Base-by-base conservation (phyloP, 768 basidiomycete species). In the Lepiota brunneoincarnata region DNA sequence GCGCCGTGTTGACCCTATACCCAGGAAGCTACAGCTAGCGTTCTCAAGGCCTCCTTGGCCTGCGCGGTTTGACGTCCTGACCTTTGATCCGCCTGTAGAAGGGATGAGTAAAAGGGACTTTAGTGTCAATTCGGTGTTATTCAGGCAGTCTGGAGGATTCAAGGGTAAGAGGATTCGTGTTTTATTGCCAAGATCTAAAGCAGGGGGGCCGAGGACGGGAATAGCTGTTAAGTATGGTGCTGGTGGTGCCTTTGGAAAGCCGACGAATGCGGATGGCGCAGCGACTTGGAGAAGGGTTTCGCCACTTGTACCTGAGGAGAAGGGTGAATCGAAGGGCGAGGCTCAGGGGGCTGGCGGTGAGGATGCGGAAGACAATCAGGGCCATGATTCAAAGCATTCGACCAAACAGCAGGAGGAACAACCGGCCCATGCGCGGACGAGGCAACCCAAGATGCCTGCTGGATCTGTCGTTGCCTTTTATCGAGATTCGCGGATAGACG, bases 381-480 rank as follows among this genome's bases (percentile, higher is more conserved):
- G 20, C 11, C 40, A 35, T 17, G 50, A 20, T 6, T 35, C 40
- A 14, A 36, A 31, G 39, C 18, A 9, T n/a, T n/a, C 26, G 28
- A 21, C 20, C 20, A 41, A 41, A 23, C 40, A 18, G 12, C 40
- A 31, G 39, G 50, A 51, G 12, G 50, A 51, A 35, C 50, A 26
- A 20, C 50, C 11, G 12, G 12, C 17, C 2, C 40, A 51, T 35
- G 14, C 37, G 26, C 46, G 10, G 26, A 10, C 18, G 14, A 47
- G 53, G n/a, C 81, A 84, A 58, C 84, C 83, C 4, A 89, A 84
- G 65, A 81, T 89, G 78, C 87, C 87, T 45, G 80, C 72, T 49
- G 88, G 87, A 18, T 83, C 86, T 42, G 79, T 77, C 38, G 84
- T 91, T 50, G 88, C 84, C 34, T 88, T 89, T 68, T 85, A 85